These are phyloP conservation scores for Colletotrichum liriopes DNA, from an alignment of 2,329 filamentous ascomycete genomes.

Conservation along the genomic window DNA sequence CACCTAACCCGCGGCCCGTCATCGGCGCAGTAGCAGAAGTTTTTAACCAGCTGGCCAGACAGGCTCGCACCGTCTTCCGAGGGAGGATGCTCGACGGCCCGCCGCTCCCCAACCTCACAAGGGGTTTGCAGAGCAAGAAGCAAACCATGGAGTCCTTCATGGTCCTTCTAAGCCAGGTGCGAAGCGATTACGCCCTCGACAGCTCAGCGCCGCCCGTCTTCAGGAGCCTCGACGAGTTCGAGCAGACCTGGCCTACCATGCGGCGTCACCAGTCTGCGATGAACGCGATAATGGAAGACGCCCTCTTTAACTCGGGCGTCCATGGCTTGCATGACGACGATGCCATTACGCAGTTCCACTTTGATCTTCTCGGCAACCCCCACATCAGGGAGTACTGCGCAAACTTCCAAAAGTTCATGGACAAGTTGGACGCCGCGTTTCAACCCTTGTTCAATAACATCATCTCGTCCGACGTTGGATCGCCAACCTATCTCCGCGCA, in stretches of 20 bases:
- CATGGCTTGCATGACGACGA: constrained; percentile 32
- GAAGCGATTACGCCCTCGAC: constrained; percentile 20
- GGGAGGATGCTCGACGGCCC: constrained; percentile 43
- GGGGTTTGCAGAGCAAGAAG: constrained; percentile 43
- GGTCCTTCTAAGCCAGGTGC: constrained; percentile 46
- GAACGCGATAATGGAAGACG: constrained; percentile 44
- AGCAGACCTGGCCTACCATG: constrained; percentile 44
- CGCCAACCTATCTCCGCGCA: constrained; percentile 50
- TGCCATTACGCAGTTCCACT: constrained; percentile 41
- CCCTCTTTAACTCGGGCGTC: constrained; percentile 39
- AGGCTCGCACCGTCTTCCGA: constrained; percentile 47
- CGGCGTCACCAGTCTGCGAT: constrained; percentile 42
- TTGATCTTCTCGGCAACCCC: constrained; percentile 41
- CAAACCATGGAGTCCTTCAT: constrained; percentile 49
- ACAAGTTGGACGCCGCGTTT: constrained; percentile 50
- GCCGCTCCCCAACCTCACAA: constrained; percentile 47
- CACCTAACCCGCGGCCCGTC: constrained; percentile 48
- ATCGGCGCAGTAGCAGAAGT: constrained; percentile 46
- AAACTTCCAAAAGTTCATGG: constrained; percentile 28
- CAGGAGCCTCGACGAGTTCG: constrained; percentile 47
- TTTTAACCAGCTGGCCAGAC: constrained; percentile 44
- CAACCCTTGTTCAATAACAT: constrained; percentile 52
- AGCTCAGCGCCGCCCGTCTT: constrained; percentile 45
- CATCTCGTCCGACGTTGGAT: constrained; percentile 48
- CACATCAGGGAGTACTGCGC: constrained; percentile 44